Evolutionary conservation across 768 basidiomycete species (phyloP), one percentile per base, ranked within the genome.

Genomic region (Gelatoporia subvermispora): DNA sequence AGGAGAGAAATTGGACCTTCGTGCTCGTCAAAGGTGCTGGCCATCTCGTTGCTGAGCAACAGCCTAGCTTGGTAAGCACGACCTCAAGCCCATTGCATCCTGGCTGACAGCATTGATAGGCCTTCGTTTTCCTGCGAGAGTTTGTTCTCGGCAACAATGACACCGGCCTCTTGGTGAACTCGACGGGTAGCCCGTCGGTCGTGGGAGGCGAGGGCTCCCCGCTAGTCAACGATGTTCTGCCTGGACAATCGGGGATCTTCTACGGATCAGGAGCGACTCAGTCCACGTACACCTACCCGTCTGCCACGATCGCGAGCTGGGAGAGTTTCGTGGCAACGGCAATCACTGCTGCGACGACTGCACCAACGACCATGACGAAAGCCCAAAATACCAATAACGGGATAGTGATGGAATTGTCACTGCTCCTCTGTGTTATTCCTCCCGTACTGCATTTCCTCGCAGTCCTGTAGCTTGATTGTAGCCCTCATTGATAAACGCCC

Each of bases 81-180:
- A n/a, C 18, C 36, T 31, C 8, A 7, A 35, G 8, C 8, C 18
- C 41, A 43, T 13, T n/a, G 25, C 51, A 10, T 3, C 5, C 24
- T 15, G 8, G 16, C 48, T 36, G 13, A 39, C 38, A 4, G 20
- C 34, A 16, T 16, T 28, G 17, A 2, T 52, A 88, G 85, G 82
- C 79, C 4, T 72, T 76, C 60, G 74, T 74, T 17, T 78, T 88
- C 62, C 60, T 74, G 13, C 77, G 79, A 17, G 82, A 88, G 51
- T 88, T 87, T 53, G 68, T 88, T 43, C 67, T 88, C 35, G 85
- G 86, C 3, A 65, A 64, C 48, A 83, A 85, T 62, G 48, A 66
- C 25, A 80, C 79, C 1, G 86, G 85, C 0, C 71, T 78, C 4
- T 78, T 88, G 34, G 66, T 61, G 18, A 59, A 51, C 57, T 4